These are phyloP conservation scores for Phenoliferia sp. DNA, from an alignment of 1,284 basidiomycete species.

Conservation along the genomic window DNA sequence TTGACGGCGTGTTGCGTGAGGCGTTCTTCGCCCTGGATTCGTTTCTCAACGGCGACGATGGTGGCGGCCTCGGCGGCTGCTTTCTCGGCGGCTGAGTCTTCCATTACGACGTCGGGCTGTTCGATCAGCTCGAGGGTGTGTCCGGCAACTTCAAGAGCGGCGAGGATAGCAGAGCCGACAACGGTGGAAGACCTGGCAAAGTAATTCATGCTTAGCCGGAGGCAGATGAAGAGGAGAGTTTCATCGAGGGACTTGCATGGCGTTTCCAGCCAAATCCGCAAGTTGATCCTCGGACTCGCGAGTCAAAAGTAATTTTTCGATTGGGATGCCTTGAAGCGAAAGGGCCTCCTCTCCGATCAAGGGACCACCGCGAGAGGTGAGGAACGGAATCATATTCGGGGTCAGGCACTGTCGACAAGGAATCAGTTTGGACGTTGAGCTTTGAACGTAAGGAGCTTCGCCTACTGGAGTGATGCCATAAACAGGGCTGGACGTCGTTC, in stretches of 20 bases:
- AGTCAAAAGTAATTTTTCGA: slow-evolving; percentile 84
- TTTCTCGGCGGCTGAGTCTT: slow-evolving; percentile 29
- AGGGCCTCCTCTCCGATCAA: slow-evolving; percentile 89
- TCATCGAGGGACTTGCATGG: slow-evolving; percentile 54
- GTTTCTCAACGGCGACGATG: slow-evolving; percentile 53
- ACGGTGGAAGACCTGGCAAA: slow-evolving; percentile 70
- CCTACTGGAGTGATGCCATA: not conserved
- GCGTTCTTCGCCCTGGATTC: slow-evolving; percentile 64
- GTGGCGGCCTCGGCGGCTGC: too few relatives aligned
- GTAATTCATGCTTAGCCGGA: too few relatives aligned
- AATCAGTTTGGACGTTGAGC: too few relatives aligned
- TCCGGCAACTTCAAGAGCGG: slow-evolving; percentile 66
- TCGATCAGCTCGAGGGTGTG: slow-evolving; percentile 54
- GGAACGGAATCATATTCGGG: slow-evolving; percentile 92
- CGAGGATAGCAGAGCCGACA: slow-evolving; percentile 82
- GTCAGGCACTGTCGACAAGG: slow-evolving; percentile 88
- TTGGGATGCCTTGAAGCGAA: slow-evolving; percentile 86
- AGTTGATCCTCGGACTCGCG: slow-evolving; percentile 90
- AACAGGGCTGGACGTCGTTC: slow-evolving; percentile 6
- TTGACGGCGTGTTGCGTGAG: slow-evolving; percentile 62
- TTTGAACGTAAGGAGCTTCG: too few relatives aligned
- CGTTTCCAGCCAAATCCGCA: slow-evolving; percentile 90
- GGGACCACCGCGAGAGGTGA: slow-evolving; percentile 92
- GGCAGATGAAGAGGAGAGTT: not conserved
- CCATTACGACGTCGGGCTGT: slow-evolving; percentile 46